Evolutionary conservation across 306 rosid genomes (phyloP).

Genomic region (Corylus heterophylla): DNA sequence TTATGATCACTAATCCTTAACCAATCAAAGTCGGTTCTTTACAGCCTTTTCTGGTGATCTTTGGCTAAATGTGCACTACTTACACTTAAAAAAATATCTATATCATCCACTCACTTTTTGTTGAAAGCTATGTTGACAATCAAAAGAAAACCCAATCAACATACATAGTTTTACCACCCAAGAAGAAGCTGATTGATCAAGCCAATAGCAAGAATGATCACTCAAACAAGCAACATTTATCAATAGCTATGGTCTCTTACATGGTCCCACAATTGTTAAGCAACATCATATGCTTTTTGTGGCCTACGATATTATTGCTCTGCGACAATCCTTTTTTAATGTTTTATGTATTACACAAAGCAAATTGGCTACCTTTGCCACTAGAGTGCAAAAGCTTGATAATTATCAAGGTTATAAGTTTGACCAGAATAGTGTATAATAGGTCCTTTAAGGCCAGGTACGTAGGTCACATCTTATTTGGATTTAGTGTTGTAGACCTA

Average conservation of each 20-base stretch:
- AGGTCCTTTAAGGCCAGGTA: not conserved
- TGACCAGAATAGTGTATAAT: not conserved
- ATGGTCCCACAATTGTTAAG: constrained; percentile 13
- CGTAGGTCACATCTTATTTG: not conserved
- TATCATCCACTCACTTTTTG: constrained; percentile 35
- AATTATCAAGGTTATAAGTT: not conserved
- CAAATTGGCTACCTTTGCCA: constrained; percentile 29
- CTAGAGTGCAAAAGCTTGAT: constrained; percentile 15
- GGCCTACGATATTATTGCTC: not conserved
- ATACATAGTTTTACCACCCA: constrained; percentile 27
- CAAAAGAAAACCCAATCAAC: constrained; percentile 24
- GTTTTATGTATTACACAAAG: constrained; percentile 9
- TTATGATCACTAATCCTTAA: constrained; percentile 22
- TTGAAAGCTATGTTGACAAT: constrained; percentile 32
- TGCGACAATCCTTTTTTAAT: constrained; percentile 7
- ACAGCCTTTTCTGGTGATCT: constrained; percentile 13
- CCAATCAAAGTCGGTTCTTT: constrained; percentile 31
- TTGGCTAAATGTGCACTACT: constrained; percentile 41
- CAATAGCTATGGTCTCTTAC: constrained; percentile 14
- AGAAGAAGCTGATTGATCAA: constrained; percentile 28
- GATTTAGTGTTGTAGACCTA: not conserved
- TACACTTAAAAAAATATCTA: constrained; percentile 27
- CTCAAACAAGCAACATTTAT: constrained; percentile 4
- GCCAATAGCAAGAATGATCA: constrained; percentile 18
- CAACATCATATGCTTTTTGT: not conserved